These are phyloP conservation scores for Epicoccum sorghinum DNA, from an alignment of 2,329 filamentous ascomycete genomes.

Conservation along the genomic window DNA sequence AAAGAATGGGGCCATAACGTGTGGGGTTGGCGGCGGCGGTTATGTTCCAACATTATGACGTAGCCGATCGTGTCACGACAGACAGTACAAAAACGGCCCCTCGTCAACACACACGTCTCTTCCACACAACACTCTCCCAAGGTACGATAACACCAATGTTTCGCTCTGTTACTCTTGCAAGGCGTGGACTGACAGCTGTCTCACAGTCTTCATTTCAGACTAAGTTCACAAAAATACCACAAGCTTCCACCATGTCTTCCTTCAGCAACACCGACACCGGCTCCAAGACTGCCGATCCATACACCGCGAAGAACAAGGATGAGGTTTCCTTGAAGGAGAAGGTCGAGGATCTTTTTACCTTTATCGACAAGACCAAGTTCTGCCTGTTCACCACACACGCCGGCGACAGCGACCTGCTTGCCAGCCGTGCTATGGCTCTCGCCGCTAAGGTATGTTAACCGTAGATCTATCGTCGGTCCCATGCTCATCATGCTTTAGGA, in stretches of 20 bases:
- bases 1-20: not conserved
- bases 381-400: constrained; percentile 87
- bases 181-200: constrained; percentile 26
- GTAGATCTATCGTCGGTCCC: not conserved
- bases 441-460: constrained; percentile 69
- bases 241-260: constrained; percentile 36
- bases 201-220: constrained; percentile 22
- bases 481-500: constrained; percentile 60
- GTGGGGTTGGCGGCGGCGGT: constrained; percentile 2
- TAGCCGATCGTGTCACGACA: not conserved
- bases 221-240: constrained; percentile 13
- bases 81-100: constrained; percentile 7
- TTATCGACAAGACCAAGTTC: constrained; percentile 77
- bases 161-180: constrained; percentile 12
- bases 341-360: constrained; percentile 73
- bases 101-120: not conserved
- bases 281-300: constrained; percentile 69
- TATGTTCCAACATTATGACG: not conserved
- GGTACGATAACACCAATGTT: constrained; percentile 20
- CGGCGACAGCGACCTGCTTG: constrained; percentile 67
- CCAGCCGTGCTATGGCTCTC: constrained; percentile 85
- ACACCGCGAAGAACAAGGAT: constrained; percentile 76
- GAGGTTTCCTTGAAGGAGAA: constrained; percentile 76
- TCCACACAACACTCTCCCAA: constrained; percentile 9
- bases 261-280: constrained; percentile 51